Evolutionary conservation across 2,329 filamentous ascomycete species (phyloP), one percentile per base, ranked within the genome.

Genomic region (Teratosphaeria gauchensis): DNA sequence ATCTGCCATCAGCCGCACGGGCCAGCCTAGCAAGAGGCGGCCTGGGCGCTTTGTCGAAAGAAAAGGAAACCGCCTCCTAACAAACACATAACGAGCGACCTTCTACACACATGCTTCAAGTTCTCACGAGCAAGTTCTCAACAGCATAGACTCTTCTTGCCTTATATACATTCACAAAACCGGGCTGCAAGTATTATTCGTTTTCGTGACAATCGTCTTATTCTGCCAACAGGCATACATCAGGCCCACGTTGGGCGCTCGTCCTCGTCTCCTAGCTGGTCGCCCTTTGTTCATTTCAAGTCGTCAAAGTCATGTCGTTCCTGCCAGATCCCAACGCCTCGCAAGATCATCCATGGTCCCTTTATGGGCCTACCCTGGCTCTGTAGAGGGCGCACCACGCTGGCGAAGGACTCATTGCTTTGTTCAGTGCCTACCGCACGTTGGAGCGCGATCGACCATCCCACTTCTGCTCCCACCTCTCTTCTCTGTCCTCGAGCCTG

Each of bases 381-480:
- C 42, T 48, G 19, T 48, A 16, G 42, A 48, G 9, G n/a, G n/a
- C 42, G 42, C 16, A 19, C 42, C n/a, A 11, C 42, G 21, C 42
- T 48, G 42, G 8, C 19, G 42, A 19, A 48, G 42, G 3, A 42
- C 35, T 48, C 42, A 8, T 48, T 8, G 35, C 42, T 6, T 6
- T n/a, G 1, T 21, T 21, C 8, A 19, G 5, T 4, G 3, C 42
- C 19, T 11, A 48, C 16, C 42, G 42, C 51, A 56, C 60, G 14
- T 46, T 32, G 31, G 58, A 58, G 31, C 54, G 53, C 14, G 53
- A 57, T 54, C 57, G 16, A 42, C 57, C 54, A 33, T 53, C 56
- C 38, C 59, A 66, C 54, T 61, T 58, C 56, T 63, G 28, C 51
- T 64, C 63, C 54, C 55, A 60, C 28, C 61, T 56, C 19, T 65